Conservation (phyloP, 1,284 basidiomycete species). For the Microbotryomycetes sp. region DNA sequence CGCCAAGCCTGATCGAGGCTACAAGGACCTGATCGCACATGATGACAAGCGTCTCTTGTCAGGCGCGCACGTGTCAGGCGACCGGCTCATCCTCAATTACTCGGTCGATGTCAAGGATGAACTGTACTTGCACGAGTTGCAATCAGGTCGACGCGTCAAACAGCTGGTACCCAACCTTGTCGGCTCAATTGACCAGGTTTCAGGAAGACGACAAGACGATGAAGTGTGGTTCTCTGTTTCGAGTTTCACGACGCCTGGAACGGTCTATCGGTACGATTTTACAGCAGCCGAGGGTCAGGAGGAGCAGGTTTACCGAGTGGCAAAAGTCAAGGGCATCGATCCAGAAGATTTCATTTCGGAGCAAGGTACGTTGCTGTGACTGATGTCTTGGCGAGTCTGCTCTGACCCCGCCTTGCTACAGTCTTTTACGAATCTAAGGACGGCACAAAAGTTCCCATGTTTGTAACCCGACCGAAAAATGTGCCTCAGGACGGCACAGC, state of each 20-base stretch:
- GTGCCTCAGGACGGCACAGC: slow-evolving; percentile 61
- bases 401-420: slow-evolving; percentile 37
- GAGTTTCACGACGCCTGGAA: slow-evolving; percentile 68
- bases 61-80: slow-evolving; percentile 52
- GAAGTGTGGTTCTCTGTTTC: slow-evolving; percentile 63
- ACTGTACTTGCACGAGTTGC: slow-evolving; percentile 63
- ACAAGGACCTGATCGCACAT: slow-evolving; percentile 65
- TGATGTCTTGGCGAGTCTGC: background rate
- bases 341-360: slow-evolving; percentile 64
- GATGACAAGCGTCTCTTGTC: slow-evolving; percentile 57
- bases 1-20: slow-evolving; percentile 46
- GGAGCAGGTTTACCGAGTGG: slow-evolving; percentile 57
- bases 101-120: slow-evolving; percentile 77
- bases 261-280: slow-evolving; percentile 60
- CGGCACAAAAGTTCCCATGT: slow-evolving; percentile 78
- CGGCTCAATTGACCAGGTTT: slow-evolving; percentile 56
- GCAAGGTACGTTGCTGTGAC: slow-evolving; percentile 49
- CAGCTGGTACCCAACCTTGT: slow-evolving; percentile 63
- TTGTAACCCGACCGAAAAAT: slow-evolving; percentile 68
- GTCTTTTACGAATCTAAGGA: slow-evolving; percentile 74
- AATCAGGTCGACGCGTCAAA: slow-evolving; percentile 52
- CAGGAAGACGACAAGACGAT: slow-evolving; percentile 53
- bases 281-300: slow-evolving; percentile 45
- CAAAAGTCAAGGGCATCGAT: slow-evolving; percentile 59
- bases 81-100: slow-evolving; percentile 61